Evolutionary conservation across 495 filamentous ascomycete genomes (phyloP).

Genomic region (Penicillium daleae): DNA sequence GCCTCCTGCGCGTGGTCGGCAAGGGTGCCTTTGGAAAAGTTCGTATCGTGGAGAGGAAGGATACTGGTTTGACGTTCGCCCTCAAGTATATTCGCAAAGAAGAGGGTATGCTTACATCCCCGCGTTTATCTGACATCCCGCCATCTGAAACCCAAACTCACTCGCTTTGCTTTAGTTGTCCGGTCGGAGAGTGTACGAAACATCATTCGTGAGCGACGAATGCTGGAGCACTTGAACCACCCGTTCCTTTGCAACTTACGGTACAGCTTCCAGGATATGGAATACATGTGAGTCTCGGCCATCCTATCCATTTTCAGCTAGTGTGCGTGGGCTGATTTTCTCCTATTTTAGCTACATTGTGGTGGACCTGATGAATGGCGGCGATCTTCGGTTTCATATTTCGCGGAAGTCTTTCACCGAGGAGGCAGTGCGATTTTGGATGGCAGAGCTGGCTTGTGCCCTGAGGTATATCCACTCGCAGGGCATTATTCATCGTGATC

Average conservation of each 20-base stretch:
- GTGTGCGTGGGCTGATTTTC: constrained; percentile 27
- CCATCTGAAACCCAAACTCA: background rate
- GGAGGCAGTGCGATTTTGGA: constrained; percentile 96
- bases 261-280: constrained; percentile 98
- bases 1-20: constrained; percentile 90
- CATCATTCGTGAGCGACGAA: constrained; percentile 93
- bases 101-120: constrained; percentile 68
- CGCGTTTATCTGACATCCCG: background rate
- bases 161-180: constrained; percentile 65
- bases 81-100: constrained; percentile 99
- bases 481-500: constrained; percentile 93
- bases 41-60: constrained; percentile 96
- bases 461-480: constrained; percentile 88
- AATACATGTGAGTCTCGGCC: constrained; percentile 79
- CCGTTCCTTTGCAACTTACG: constrained; percentile 98
- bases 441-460: constrained; percentile 90
- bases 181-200: constrained; percentile 97
- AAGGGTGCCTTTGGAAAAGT: constrained; percentile 99
- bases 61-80: constrained; percentile 90
- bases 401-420: constrained; percentile 98
- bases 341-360: constrained; percentile 78
- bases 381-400: constrained; percentile 96
- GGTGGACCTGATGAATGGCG: constrained; percentile 97
- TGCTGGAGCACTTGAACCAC: constrained; percentile 97
- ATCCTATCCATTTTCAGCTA: background rate